Base-by-base conservation (phyloP, 176 grass and related monocot genomes). In the Calamus simplicifolius region DNA sequence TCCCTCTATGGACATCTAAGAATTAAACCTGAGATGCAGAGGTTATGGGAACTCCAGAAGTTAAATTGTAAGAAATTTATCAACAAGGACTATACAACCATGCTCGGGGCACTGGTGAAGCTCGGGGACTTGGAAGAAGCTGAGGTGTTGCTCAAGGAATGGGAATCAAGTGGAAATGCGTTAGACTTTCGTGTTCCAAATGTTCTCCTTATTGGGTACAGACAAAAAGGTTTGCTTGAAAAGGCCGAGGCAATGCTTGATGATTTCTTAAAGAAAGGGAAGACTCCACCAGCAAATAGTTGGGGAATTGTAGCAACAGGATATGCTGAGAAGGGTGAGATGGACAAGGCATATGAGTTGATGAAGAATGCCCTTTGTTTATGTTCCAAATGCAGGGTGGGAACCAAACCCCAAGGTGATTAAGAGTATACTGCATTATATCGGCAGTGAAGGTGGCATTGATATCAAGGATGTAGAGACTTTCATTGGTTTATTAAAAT, bases 111-210 rank as follows among this genome's bases (percentile, higher is more conserved):
- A 58, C 72, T 95, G 55, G 38, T 95, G 28, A 94, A 82, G 71
- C 71, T 90, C 26, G 80, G 67, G 54, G 80, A 79, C 51, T 50
- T 90, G 19, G 52, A 58, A 77, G 86, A 87, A 73, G 86, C 86
- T 28, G 86, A 95, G 67, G 79, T 30, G 3, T 72, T 95, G 68
- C 61, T 95, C 52, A 90, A 90, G 77, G 82, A 95, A 57, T 87
- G 90, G 86, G 80, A 90, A 57, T 69, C 68, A 6, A 86, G 90
- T 48, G 56, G 59, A 38, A 90, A 79, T 28, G 28, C 79, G 0
- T 53, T 90, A 1, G 77, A 84, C 61, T 87, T 83, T 73, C 67
- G 74, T 4, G 86, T 95, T 19, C 79, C 79, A 60, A 77, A 86
- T 69, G 51, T 89, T 79, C 70, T 95, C 59, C 66, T 95, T 71